Percentiles rank a stretch among this genome's conserved stretches.
Evolutionary conservation across 805 yeast species (phyloP).

Genomic region (Debaryomyces prosopidis): DNA sequence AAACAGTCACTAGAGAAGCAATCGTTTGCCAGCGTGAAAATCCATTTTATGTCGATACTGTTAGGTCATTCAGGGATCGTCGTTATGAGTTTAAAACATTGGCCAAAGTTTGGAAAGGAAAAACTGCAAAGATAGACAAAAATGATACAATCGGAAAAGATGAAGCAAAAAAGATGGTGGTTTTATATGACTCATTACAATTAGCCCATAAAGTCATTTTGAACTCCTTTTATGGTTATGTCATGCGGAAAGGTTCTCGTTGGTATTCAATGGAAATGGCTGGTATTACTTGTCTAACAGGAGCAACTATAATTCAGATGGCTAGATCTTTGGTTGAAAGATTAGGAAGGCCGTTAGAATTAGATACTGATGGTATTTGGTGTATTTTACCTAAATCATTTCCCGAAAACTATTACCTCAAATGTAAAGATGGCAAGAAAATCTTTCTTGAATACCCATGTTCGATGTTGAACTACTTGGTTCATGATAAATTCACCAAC

Average conservation of each 20-base stretch:
- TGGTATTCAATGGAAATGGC: constrained; percentile 99
- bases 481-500: constrained; percentile 88
- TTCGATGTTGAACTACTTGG: constrained; percentile 91
- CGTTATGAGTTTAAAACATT: constrained; percentile 93
- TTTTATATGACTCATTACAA: constrained; percentile 91
- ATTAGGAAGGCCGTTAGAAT: constrained; percentile 90
- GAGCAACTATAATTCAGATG: constrained; percentile 97
- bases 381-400: constrained; percentile 92
- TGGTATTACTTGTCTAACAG: constrained; percentile 96
- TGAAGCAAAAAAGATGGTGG: constrained; percentile 92
- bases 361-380: constrained; percentile 99
- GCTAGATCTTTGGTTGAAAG: constrained; percentile 90
- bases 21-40: constrained; percentile 96
- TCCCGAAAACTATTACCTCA: constrained; percentile 82
- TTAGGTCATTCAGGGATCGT: constrained; percentile 90
- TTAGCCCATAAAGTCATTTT: constrained; percentile 95
- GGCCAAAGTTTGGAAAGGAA: constrained; percentile 93
- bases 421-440: constrained; percentile 74
- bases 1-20: constrained; percentile 86
- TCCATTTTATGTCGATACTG: constrained; percentile 95
- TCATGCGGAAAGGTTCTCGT: constrained; percentile 97
- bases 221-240: constrained; percentile 96
- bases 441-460: constrained; percentile 87
- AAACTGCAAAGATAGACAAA: constrained; percentile 53
- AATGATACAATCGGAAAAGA: constrained; percentile 65